phyloP scores from a whole-genome alignment of 2,329 filamentous ascomycete species.

The Domatiomyces catenatus region DNA sequence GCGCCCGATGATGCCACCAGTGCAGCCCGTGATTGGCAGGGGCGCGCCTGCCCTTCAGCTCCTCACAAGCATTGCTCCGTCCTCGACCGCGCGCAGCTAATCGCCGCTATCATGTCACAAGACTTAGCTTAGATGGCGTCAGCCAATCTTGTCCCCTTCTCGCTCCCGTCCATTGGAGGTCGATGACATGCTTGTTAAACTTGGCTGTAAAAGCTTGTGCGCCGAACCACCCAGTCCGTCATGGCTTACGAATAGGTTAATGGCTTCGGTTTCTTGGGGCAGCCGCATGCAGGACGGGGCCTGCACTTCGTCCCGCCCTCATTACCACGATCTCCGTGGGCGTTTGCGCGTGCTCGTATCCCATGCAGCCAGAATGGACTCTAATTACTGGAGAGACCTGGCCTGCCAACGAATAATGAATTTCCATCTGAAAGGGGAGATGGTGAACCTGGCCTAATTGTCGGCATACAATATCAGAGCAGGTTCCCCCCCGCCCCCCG shows the following conservation, averaged over 20 bases:
- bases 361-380: not conserved
- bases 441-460: too few relatives aligned
- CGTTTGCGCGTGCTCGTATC: not conserved
- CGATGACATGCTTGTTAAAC: not conserved
- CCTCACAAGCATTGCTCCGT: not conserved
- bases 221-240: not conserved
- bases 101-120: not conserved
- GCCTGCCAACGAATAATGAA: not conserved
- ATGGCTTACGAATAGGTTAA: not conserved
- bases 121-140: not conserved
- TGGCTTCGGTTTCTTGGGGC: not conserved
- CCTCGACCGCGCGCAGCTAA: not conserved
- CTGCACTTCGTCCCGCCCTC: not conserved
- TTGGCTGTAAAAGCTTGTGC: not conserved
- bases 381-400: not conserved
- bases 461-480: too few relatives aligned
- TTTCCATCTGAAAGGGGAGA: not conserved
- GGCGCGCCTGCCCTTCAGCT: not conserved
- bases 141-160: not conserved
- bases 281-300: not conserved
- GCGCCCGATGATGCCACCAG: not conserved
- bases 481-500: too few relatives aligned
- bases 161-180: not conserved
- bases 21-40: not conserved
- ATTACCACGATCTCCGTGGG: not conserved